Evolutionary conservation across 495 filamentous ascomycete genomes (phyloP).

Genomic region (Tuber umbilicatum): DNA sequence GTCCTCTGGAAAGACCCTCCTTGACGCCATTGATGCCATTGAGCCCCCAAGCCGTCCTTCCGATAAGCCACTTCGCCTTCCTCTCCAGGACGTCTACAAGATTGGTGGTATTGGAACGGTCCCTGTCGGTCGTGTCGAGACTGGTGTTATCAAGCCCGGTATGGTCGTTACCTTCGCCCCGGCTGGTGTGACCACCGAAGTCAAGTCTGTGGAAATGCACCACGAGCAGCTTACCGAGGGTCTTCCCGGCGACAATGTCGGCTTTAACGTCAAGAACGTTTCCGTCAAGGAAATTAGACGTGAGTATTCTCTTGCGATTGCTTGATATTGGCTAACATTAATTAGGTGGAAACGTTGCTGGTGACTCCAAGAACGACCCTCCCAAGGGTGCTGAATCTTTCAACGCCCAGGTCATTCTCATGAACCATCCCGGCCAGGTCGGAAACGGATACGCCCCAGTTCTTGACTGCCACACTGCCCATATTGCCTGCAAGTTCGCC

Average conservation of each 20-base stretch:
- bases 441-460: conserved; percentile 98
- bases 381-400: conserved; percentile 81
- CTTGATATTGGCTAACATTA: conserved; percentile 7
- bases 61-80: conserved; percentile 97
- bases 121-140: conserved; percentile 99
- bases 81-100: conserved; percentile 99
- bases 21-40: conserved; percentile 97
- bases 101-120: conserved; percentile 99
- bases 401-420: conserved; percentile 99
- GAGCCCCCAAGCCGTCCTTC: conserved; percentile 87
- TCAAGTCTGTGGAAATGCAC: conserved; percentile 99
- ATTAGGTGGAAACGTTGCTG: conserved; percentile 82
- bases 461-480: conserved; percentile 98
- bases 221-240: conserved; percentile 98
- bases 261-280: conserved; percentile 99
- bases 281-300: conserved; percentile 99
- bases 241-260: conserved; percentile 98
- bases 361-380: conserved; percentile 99
- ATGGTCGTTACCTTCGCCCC: conserved; percentile 98
- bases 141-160: conserved; percentile 92
- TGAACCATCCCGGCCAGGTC: conserved; percentile 99
- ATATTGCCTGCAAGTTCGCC: conserved; percentile 99
- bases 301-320: conserved; percentile 6
- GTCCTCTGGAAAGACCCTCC: conserved; percentile 89
- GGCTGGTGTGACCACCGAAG: conserved; percentile 98